Conservation (phyloP, 2,329 filamentous ascomycete genomes). For the Periglandula ipomoeae region DNA sequence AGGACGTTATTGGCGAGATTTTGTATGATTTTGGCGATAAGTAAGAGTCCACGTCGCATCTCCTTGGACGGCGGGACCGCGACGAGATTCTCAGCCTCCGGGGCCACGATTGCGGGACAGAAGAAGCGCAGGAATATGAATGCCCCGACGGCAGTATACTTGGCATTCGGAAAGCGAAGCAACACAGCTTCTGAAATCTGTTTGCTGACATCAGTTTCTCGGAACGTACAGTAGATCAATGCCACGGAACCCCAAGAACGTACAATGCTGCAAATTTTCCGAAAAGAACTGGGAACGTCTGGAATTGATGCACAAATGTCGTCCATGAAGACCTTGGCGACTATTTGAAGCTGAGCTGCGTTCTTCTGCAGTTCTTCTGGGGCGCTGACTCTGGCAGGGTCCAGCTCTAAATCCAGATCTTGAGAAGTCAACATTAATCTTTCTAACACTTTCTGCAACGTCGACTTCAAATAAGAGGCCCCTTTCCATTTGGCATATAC, state of each 20-base stretch:
- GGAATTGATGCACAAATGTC: slow-evolving; percentile 56
- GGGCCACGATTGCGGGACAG: slow-evolving; percentile 62
- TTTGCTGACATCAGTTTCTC: not conserved
- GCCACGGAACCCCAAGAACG: slow-evolving; percentile 17
- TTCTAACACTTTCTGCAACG: slow-evolving; percentile 58
- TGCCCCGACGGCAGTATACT: slow-evolving; percentile 62
- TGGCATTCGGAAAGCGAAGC: slow-evolving; percentile 56
- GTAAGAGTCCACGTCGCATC: slow-evolving; percentile 56
- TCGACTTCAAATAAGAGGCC: slow-evolving; percentile 50
- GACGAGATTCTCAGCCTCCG: slow-evolving; percentile 59
- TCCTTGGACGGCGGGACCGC: slow-evolving; percentile 53
- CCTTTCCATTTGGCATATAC: slow-evolving; percentile 67
- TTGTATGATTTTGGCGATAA: slow-evolving; percentile 64
- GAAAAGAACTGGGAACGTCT: slow-evolving; percentile 54
- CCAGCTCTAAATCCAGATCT: slow-evolving; percentile 58
- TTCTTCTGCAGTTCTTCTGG: slow-evolving; percentile 58
- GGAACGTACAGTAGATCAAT: not conserved
- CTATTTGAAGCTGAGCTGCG: slow-evolving; percentile 54
- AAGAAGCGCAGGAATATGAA: slow-evolving; percentile 67
- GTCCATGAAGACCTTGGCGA: slow-evolving; percentile 63
- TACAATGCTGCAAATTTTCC: slow-evolving; percentile 59
- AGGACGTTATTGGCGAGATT: slow-evolving; percentile 64
- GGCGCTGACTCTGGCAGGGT: slow-evolving; percentile 51
- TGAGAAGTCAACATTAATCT: slow-evolving; percentile 57
- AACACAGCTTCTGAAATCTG: slow-evolving; percentile 56